phyloP scores from a whole-genome alignment of 1,284 basidiomycete species.

The Ceratobasidium papillatum region DNA sequence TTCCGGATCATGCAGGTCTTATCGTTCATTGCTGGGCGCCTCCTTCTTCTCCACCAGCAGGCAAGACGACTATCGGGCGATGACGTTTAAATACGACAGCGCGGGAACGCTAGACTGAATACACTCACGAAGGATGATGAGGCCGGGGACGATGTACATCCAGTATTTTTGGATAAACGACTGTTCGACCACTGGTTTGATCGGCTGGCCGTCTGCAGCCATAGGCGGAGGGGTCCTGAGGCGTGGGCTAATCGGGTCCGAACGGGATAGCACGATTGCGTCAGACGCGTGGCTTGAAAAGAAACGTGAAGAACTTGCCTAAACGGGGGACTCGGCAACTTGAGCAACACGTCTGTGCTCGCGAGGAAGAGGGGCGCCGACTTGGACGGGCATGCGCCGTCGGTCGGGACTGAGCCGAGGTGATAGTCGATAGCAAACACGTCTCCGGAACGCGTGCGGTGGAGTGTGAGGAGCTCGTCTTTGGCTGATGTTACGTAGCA shows the following conservation, averaged over 20 bases:
- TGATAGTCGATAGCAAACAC: conserved; percentile 75
- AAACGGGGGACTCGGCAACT: conserved; percentile 53
- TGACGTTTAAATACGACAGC: neutral
- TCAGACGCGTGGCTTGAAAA: conserved; percentile 43
- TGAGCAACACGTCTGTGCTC: conserved; percentile 66
- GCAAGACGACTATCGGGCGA: conserved; percentile 16
- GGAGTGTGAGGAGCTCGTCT: conserved; percentile 67
- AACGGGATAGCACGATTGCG: conserved; percentile 37
- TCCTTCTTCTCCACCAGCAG: conserved; percentile 30
- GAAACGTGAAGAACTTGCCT: conserved; percentile 60
- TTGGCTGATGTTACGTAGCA: conserved; percentile 67
- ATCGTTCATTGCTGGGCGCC: conserved; percentile 19
- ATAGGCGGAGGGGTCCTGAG: conserved; percentile 72
- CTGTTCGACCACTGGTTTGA: conserved; percentile 72
- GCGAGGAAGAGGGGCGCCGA: conserved; percentile 51
- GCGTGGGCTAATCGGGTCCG: conserved; percentile 61
- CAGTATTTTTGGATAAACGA: conserved; percentile 88
- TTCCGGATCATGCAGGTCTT: conserved; percentile 7
- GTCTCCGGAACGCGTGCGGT: conserved; percentile 56
- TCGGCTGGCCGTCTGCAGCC: conserved; percentile 69
- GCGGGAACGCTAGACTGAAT: neutral
- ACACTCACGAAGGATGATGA: conserved; percentile 54
- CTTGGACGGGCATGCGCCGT: conserved; percentile 66
- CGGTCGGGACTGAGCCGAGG: conserved; percentile 67
- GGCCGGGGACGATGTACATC: conserved; percentile 74